A percentile compares a stretch with the other conserved stretches of the same genome.
Conservation (phyloP, 179 eudicot species). For the Beta lomatogona region DNA sequence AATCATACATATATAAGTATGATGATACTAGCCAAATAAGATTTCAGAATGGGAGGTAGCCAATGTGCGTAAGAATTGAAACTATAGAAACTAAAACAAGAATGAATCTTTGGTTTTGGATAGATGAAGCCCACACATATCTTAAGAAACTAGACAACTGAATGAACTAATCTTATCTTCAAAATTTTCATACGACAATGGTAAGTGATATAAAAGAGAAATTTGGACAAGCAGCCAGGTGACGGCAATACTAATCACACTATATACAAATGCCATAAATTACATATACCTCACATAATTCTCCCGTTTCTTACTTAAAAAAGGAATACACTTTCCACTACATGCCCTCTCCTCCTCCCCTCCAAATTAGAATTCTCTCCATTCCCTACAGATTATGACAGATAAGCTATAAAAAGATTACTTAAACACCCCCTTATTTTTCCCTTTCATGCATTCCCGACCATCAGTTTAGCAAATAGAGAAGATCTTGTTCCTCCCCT, state of each 20-base stretch:
- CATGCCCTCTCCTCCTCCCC: constrained; percentile 1
- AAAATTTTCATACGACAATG: not conserved
- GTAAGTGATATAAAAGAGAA: not conserved
- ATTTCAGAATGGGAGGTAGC: not conserved
- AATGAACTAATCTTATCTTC: not conserved
- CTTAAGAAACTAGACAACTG: not conserved
- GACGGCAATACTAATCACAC: not conserved
- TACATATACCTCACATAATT: not conserved
- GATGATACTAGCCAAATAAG: not conserved
- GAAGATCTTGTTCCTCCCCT: not conserved
- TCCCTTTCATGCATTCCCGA: no score
- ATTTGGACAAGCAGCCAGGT: not conserved
- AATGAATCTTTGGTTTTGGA: not conserved
- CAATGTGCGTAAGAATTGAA: not conserved
- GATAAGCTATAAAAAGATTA: no score
- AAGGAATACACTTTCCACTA: not conserved
- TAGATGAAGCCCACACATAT: not conserved
- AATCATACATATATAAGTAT: not conserved
- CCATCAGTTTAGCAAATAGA: no score
- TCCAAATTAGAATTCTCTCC: not conserved
- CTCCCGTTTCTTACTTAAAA: not conserved
- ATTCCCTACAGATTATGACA: no score
- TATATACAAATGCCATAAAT: not conserved
- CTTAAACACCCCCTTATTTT: no score
- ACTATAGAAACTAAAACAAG: not conserved